phyloP scores from a whole-genome alignment of 129 eudicot species.

The Kitagawia praeruptora region DNA sequence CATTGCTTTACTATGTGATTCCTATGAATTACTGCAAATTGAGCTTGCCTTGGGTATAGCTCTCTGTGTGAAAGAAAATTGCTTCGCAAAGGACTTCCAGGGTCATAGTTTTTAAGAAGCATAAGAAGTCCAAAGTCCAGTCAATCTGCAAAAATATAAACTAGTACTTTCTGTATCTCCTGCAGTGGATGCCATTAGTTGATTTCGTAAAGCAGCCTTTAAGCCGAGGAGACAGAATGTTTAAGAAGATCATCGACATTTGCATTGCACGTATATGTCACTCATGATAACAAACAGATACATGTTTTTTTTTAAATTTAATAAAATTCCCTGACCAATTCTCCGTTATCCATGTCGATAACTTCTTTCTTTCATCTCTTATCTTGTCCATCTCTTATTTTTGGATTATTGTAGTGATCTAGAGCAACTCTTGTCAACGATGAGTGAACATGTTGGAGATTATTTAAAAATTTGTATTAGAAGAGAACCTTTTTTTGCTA shows the following conservation, averaged over 20 bases:
- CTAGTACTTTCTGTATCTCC: neutral
- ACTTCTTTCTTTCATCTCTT: no score
- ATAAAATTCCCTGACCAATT: no score
- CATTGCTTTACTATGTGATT: neutral
- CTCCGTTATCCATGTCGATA: no score
- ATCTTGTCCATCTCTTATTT: no score
- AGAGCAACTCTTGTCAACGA: no score
- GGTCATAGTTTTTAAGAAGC: neutral
- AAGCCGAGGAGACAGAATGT: constrained; percentile 65
- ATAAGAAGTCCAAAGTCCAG: neutral
- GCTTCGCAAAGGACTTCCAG: neutral
- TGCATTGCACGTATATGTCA: no score
- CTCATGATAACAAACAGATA: no score
- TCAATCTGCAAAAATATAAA: neutral
- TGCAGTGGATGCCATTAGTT: constrained; percentile 89
- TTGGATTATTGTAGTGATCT: no score
- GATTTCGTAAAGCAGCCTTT: constrained; percentile 69
- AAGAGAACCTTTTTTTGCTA: no score
- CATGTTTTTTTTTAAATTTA: no score
- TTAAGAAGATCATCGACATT: constrained; percentile 58
- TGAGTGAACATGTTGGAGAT: no score
- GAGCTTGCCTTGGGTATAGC: neutral
- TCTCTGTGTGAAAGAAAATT: neutral
- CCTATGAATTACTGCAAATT: neutral
- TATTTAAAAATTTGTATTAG: no score